Base-by-base conservation (phyloP, 176 grass and related monocot genomes). In the Aegilops bicornis region DNA sequence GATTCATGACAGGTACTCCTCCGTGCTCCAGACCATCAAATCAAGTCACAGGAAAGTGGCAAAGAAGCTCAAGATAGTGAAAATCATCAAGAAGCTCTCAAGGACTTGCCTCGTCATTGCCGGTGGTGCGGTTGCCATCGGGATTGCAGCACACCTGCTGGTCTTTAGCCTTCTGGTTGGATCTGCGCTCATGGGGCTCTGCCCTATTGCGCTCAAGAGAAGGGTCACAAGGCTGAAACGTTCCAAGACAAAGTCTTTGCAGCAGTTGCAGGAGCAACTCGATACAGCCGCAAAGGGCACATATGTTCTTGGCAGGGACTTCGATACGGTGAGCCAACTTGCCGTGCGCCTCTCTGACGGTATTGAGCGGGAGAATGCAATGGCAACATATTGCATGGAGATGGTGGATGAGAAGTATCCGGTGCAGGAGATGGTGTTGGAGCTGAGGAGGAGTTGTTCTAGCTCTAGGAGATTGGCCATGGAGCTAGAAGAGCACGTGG, bases 281-380 rank as follows among this genome's bases (percentile, higher is more conserved):
- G 87, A 92, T 24, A 43, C 66, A 6, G 86, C 86, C 14, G 90
- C 90, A 17, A 92, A 92, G 83, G 86, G 90, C 4, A 89, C 86
- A 2, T 92, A 79, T 37, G 86, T 92, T 15, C 83, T 92, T 7
- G 83, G 83, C 32, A 78, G 73, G 43, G 79, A 86, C 78, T 71
- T 92, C 15, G 90, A 92, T 45, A 92, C 83, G 52, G 83, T 92
- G 65, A 92, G 73, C 66, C 73, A 78, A 1, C 86, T 92, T 0
- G 79, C 88, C 2, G 79, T 48, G 58, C 72, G 79, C 52, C 86
- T 92, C 45, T 89, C 82, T 3, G 78, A 92, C 17, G 79, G 67
- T 32, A 84, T 92, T 3, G 83, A 92, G 58, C 32, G 83, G 56
- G 83, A 92, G 43, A 92, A 83, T 24, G 67, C 66, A 36, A 92